Percentiles rank a stretch among this genome's conserved stretches.
These are phyloP conservation scores for Pleurotus platypus DNA, from an alignment of 768 basidiomycete species.

Conservation along the genomic window DNA sequence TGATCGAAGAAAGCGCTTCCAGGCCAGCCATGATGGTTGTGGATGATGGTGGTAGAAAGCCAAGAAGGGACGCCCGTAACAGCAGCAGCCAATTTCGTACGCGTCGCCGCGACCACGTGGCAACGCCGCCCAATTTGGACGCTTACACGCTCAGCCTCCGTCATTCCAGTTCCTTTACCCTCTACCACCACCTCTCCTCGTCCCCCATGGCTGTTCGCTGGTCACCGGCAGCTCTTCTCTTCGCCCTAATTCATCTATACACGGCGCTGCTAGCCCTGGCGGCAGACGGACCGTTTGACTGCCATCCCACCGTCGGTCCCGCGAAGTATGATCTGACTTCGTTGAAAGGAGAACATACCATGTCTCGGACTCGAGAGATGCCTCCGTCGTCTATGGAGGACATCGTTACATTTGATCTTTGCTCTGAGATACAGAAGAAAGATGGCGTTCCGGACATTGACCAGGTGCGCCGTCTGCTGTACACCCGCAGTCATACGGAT, in stretches of 20 bases:
- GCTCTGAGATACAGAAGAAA: constrained; percentile 48
- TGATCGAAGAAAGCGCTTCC: constrained; percentile 46
- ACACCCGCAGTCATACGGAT: not conserved
- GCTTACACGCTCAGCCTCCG: not conserved
- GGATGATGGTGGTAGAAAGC: constrained; percentile 2
- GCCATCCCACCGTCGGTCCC: constrained; percentile 38
- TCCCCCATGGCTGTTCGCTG: constrained; percentile 3
- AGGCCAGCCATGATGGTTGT: constrained; percentile 51
- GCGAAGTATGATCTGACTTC: constrained; percentile 57
- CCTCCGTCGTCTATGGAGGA: constrained; percentile 67
- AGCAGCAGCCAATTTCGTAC: not conserved
- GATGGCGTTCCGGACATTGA: constrained; percentile 50
- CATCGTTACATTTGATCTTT: constrained; percentile 63
- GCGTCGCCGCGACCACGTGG: constrained; percentile 6
- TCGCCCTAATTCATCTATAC: constrained; percentile 11
- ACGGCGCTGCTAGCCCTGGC: constrained; percentile 17
- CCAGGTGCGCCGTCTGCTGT: constrained; percentile 50
- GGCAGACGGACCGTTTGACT: constrained; percentile 48
- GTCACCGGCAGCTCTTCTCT: constrained; percentile 11
- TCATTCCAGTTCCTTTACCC: not conserved
- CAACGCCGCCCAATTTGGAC: not conserved
- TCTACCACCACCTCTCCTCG: not conserved
- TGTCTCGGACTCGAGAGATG: constrained; percentile 47
- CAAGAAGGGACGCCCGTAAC: not conserved
- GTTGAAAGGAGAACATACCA: constrained; percentile 47